A percentile compares a stretch with the other conserved stretches of the same genome.
These are phyloP conservation scores for Leishmania gerbilli DNA, from an alignment of 208 protist genomes.

Conservation along the genomic window DNA sequence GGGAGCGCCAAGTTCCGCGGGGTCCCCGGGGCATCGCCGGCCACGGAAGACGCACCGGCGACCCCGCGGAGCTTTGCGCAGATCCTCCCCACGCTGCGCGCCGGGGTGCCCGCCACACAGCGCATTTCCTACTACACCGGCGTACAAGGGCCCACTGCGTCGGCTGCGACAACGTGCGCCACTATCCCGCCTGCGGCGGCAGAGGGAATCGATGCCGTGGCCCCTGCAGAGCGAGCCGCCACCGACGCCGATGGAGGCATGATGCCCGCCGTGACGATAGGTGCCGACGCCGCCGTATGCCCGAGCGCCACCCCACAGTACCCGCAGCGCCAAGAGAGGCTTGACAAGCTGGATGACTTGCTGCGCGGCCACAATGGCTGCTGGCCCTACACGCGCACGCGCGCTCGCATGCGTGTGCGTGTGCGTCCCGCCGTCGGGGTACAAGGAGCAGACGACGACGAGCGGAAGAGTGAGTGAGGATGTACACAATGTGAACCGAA, in stretches of 20 bases:
- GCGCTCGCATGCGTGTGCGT: not conserved
- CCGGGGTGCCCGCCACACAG: slow-evolving; percentile 1
- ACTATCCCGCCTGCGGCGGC: not conserved
- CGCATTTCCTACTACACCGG: slow-evolving; percentile 29
- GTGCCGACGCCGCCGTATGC: not conserved
- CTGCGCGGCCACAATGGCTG: slow-evolving; percentile 30
- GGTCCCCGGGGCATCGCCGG: not conserved
- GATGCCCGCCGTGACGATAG: not conserved
- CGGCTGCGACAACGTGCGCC: not conserved
- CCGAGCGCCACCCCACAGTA: slow-evolving; percentile 2
- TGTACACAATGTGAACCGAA: not conserved
- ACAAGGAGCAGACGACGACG: not conserved
- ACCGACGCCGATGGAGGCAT: not conserved
- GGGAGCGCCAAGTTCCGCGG: not conserved
- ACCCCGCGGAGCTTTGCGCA: slow-evolving; percentile 13
- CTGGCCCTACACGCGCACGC: slow-evolving; percentile 8
- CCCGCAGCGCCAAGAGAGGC: slow-evolving; percentile 31
- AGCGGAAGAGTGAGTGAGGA: not conserved
- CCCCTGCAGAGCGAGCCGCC: not conserved
- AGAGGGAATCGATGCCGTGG: not conserved
- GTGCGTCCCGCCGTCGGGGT: not conserved
- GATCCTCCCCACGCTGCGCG: slow-evolving; percentile 17
- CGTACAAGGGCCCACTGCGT: not conserved
- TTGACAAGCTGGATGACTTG: slow-evolving; percentile 45
- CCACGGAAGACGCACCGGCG: not conserved